Evolutionary conservation across 1,284 basidiomycete species (phyloP).

Genomic region (Ustilago sp.): DNA sequence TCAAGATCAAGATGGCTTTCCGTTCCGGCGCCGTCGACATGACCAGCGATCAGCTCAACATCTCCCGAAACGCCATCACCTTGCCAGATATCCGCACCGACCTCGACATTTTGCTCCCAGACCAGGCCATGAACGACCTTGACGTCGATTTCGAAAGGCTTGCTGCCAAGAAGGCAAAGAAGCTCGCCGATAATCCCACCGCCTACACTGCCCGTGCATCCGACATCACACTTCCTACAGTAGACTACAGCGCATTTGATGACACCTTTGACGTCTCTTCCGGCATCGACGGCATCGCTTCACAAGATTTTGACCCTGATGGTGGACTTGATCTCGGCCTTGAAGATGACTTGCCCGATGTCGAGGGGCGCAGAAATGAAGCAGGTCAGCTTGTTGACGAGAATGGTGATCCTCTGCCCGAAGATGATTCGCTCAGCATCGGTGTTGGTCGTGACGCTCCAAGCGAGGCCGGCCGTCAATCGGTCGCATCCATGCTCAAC

Average conservation of each 20-base stretch:
- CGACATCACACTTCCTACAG: slow-evolving; percentile 74
- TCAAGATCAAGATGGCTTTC: slow-evolving; percentile 96
- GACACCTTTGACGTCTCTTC: slow-evolving; percentile 54
- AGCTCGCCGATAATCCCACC: slow-evolving; percentile 33
- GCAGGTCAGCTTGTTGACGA: slow-evolving; percentile 53
- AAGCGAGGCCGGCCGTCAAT: slow-evolving; percentile 46
- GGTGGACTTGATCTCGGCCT: slow-evolving; percentile 70
- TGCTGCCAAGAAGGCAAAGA: slow-evolving; percentile 74
- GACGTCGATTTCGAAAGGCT: slow-evolving; percentile 74
- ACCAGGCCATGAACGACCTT: slow-evolving; percentile 70
- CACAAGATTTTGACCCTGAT: slow-evolving; percentile 60
- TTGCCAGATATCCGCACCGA: slow-evolving; percentile 80
- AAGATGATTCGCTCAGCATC: slow-evolving; percentile 62
- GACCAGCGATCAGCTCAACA: slow-evolving; percentile 90
- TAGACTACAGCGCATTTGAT: slow-evolving; percentile 53
- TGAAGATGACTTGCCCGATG: slow-evolving; percentile 71
- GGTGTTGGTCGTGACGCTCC: slow-evolving; percentile 66
- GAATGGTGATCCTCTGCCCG: slow-evolving; percentile 69
- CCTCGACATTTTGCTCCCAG: slow-evolving; percentile 82
- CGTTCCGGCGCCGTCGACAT: slow-evolving; percentile 92
- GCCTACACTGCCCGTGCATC: slow-evolving; percentile 76
- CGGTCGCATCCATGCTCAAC: slow-evolving; percentile 52
- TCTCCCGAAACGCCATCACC: slow-evolving; percentile 87
- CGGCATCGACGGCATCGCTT: slow-evolving; percentile 55
- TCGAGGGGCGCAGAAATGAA: slow-evolving; percentile 46